phyloP scores from a whole-genome alignment of 1,284 basidiomycete genomes.

The Uromyces viciae-fabae region DNA sequence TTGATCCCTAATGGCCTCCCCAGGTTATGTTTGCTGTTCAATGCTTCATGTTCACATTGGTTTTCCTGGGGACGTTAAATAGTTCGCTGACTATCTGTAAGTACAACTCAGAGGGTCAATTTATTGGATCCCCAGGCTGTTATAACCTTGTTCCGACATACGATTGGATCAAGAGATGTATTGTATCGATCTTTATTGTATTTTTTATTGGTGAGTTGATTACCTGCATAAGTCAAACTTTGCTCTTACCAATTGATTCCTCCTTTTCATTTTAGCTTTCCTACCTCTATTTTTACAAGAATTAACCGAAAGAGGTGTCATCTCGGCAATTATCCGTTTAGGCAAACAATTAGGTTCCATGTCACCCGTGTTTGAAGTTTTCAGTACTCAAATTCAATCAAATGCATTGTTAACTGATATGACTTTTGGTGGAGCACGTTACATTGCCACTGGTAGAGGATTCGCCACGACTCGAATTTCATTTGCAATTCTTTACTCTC shows the following conservation, averaged over 20 bases:
- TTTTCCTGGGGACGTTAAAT: conserved; percentile 86
- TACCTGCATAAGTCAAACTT: too few species aligned
- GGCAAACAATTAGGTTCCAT: conserved; percentile 85
- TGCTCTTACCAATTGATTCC: not conserved
- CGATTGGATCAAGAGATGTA: conserved; percentile 87
- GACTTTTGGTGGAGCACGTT: conserved; percentile 90
- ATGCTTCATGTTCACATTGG: conserved; percentile 75
- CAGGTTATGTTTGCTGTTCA: conserved; percentile 81
- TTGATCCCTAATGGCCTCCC: not conserved
- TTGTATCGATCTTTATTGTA: conserved; percentile 92
- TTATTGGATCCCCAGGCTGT: conserved; percentile 74
- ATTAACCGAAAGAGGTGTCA: conserved; percentile 84
- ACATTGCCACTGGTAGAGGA: conserved; percentile 97
- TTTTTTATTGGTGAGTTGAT: conserved; percentile 68
- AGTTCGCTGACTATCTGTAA: conserved; percentile 71
- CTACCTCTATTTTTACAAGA: conserved; percentile 78
- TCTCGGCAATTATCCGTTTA: conserved; percentile 78
- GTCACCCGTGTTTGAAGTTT: conserved; percentile 92
- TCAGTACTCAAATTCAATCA: conserved; percentile 91
- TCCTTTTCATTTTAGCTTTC: conserved; percentile 48
- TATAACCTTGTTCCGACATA: conserved; percentile 85
- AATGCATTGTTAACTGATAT: conserved; percentile 91
- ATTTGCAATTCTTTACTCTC: conserved; percentile 87
- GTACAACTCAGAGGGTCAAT: conserved; percentile 68
- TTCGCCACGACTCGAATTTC: conserved; percentile 89